These are phyloP conservation scores for Corynespora cassiicola DNA, from an alignment of 2,329 filamentous ascomycete genomes.

Conservation along the genomic window DNA sequence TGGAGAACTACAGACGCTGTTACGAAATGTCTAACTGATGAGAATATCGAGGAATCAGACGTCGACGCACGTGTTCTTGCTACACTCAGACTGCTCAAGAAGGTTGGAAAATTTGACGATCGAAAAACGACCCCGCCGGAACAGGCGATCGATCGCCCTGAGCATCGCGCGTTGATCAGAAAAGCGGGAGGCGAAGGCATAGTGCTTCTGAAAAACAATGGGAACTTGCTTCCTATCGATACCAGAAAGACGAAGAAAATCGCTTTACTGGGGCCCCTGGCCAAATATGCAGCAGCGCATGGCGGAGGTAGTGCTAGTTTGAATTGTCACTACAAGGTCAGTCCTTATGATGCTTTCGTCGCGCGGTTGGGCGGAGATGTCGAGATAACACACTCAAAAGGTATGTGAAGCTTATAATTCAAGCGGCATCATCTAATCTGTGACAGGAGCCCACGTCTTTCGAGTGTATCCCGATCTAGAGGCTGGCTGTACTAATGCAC, in stretches of 20 bases:
- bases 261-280: constrained; percentile 64
- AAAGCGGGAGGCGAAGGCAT: constrained; percentile 54
- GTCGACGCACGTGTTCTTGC: constrained; percentile 9
- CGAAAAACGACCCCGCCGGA: constrained; percentile 7
- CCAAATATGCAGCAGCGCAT: constrained; percentile 43
- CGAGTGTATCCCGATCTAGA: constrained; percentile 20
- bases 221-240: constrained; percentile 53
- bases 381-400: constrained; percentile 17
- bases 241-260: constrained; percentile 48
- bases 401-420: not conserved
- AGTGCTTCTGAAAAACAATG: constrained; percentile 57
- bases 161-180: constrained; percentile 16
- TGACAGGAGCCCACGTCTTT: constrained; percentile 19
- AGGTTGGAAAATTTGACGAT: constrained; percentile 16
- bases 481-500: constrained; percentile 11
- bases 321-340: constrained; percentile 21
- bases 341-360: constrained; percentile 16
- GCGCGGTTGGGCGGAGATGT: constrained; percentile 9
- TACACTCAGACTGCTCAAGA: constrained; percentile 10
- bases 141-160: constrained; percentile 17
- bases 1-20: constrained; percentile 69
- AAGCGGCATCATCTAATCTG: not conserved
- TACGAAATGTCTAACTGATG: constrained; percentile 66
- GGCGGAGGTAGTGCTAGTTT: constrained; percentile 18
- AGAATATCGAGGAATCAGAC: constrained; percentile 32